Percentiles rank a stretch among this genome's conserved stretches.
Conservation (phyloP, 1,139 yeast species). For the Yamadazyma taylorii region DNA sequence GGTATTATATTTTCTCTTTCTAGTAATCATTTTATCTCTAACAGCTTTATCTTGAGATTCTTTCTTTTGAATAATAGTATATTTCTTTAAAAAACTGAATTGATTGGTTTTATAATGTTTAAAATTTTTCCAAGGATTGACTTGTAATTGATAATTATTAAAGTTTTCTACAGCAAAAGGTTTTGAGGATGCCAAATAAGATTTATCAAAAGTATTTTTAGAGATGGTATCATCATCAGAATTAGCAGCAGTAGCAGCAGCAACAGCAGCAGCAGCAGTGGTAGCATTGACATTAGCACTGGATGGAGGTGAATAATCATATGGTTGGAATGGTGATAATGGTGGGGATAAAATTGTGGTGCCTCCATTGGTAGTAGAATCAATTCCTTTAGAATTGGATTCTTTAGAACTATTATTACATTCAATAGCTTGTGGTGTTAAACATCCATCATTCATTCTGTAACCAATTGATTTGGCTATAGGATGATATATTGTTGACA, state of each 20-base stretch:
- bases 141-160: slow-evolving; percentile 46
- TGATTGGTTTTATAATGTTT: slow-evolving; percentile 48
- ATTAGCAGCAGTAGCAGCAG: slow-evolving; percentile 3
- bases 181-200: slow-evolving; percentile 21
- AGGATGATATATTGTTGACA: slow-evolving; percentile 39
- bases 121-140: slow-evolving; percentile 52
- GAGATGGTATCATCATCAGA: not conserved
- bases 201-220: slow-evolving; percentile 6
- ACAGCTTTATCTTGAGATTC: slow-evolving; percentile 16
- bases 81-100: slow-evolving; percentile 51
- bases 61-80: slow-evolving; percentile 30
- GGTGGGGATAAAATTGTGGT: slow-evolving; percentile 59
- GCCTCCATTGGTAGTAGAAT: too few relatives aligned
- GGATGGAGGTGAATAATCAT: not conserved
- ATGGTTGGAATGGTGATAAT: slow-evolving; percentile 56
- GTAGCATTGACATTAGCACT: too few relatives aligned
- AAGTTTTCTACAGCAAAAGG: slow-evolving; percentile 51
- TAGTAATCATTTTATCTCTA: slow-evolving; percentile 10
- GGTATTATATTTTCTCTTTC: slow-evolving; percentile 34
- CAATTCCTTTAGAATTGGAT: too few relatives aligned
- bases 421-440: slow-evolving; percentile 30
- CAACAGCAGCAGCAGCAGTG: slow-evolving; percentile 1
- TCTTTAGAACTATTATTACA: not conserved
- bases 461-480: slow-evolving; percentile 23
- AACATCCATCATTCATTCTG: slow-evolving; percentile 34